phyloP scores from a whole-genome alignment of 2,329 filamentous ascomycete species.

The Aspergillus floridensis region DNA sequence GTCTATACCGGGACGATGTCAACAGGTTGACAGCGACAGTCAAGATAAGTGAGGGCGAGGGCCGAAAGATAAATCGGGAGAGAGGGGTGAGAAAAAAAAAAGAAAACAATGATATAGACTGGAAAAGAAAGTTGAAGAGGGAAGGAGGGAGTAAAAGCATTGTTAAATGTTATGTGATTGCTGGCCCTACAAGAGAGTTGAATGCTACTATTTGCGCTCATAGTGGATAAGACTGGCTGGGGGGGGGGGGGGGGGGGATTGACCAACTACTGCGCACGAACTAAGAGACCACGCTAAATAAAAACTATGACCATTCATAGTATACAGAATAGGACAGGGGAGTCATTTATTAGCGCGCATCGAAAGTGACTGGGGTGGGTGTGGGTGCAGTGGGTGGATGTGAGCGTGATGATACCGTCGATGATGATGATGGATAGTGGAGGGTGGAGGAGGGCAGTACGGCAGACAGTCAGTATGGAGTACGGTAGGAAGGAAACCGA shows the following conservation, averaged over 20 bases:
- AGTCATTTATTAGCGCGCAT: conserved; percentile 17
- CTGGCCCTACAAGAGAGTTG: conserved; percentile 24
- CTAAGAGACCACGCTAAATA: conserved; percentile 16
- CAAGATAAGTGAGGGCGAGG: not conserved
- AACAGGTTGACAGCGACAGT: not conserved
- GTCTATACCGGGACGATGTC: not conserved
- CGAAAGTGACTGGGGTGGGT: conserved; percentile 20
- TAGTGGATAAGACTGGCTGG: conserved; percentile 13
- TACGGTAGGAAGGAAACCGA: too few species aligned
- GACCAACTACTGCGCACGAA: conserved; percentile 19
- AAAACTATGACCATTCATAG: conserved; percentile 16
- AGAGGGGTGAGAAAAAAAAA: conserved; percentile 11
- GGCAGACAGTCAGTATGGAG: too few species aligned
- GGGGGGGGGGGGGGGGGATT: conserved; percentile 5
- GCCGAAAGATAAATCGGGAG: conserved; percentile 5
- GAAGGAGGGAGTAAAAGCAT: conserved; percentile 23
- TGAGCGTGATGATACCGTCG: conserved; percentile 14
- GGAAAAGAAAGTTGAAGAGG: conserved; percentile 9
- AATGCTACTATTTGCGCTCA: conserved; percentile 15
- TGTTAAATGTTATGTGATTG: conserved; percentile 30
- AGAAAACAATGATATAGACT: conserved; percentile 8
- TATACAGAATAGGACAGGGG: conserved; percentile 18
- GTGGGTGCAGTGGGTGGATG: conserved; percentile 10
- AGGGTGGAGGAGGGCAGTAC: not conserved
- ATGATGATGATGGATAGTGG: conserved; percentile 16